Evolutionary conservation across 2,329 filamentous ascomycete species (phyloP), one percentile per base, ranked within the genome.

Genomic region (Polytolypa hystricis): DNA sequence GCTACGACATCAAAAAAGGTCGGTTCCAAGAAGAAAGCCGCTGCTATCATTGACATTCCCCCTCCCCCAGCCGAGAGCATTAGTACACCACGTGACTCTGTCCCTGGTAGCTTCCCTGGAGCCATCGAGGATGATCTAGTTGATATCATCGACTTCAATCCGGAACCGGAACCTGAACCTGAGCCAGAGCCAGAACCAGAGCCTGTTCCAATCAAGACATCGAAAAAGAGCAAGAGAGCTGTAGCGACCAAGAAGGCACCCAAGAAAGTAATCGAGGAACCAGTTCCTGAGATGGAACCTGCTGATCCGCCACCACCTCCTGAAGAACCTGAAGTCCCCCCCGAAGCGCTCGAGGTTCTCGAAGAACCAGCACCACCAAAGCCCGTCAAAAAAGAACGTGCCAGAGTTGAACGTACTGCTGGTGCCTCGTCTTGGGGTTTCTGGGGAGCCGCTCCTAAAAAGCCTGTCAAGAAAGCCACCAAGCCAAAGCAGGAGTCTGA

Each of bases 391-490:
- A 93, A 81, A 55, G 83, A 93, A 44, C 80, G 85, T 10, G 65
- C 81, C 18, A 84, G 80, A 52, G 74, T 86, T 44, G 82, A 77
- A 47, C 81, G 84, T 40, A 79, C 81, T 25, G 70, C 73, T 40
- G 70, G 69, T 23, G 61, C 60, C n/a, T 67, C 73, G 9, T 77
- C 81, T 19, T 91, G 85, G 84, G 80, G 78, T 23, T 76, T 77
- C 55, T 89, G 81, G 81, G 74, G 73, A 12, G 70, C 76, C 11
- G 65, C 71, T 3, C 52, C 58, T 4, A 66, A 61, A 45, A 69
- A 66, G 46, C 53, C 66, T 15, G 47, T 53, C 43, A 69, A 70
- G 45, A 78, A 70, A 48, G 70, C 74, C 36, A 50, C 54, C 9
- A 57, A 53, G 30, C 47, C 51, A 4, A 57, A 52, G 36, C 62